Evolutionary conservation across 129 eudicot species (phyloP), one percentile per base, ranked within the genome.

Genomic region (Pseudognaphalium luteoalbum): DNA sequence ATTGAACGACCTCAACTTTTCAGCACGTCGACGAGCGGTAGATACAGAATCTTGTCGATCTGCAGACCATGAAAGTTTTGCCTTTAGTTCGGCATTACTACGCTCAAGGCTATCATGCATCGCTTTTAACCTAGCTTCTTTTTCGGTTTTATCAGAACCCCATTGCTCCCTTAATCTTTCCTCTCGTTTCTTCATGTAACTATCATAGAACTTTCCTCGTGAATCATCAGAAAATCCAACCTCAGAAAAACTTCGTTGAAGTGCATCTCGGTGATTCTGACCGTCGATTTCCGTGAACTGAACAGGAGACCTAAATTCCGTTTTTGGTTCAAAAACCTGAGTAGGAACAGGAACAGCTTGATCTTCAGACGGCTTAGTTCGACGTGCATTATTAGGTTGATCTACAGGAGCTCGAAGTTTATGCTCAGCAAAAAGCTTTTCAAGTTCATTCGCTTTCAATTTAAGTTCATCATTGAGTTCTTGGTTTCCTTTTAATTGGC

Each of bases 401-500:
- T 87, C 91, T 42, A 75, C 96, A 20, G 98, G 97, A 34, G 44
- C 89, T 81, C 99, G 91, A 70, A 91, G 90, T 71, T 95, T 95
- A 80, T 95, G 99, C 82, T 91, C 97, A 0, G 99, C 97, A 72
- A 86, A 95, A 65, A 95, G 94, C 84, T 87, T 95, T 80, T 95
- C 99, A 19, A 95, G 92, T 78, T 95, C 99, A 77, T 86, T 89
- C 60, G 96, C 99, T 88, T 95, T 95, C 82, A 89, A 7, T 81
- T 91, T 86, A 68, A 95, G 82, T 74, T 91, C 98, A 62, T 95
- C 97, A 71, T 95, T 91, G 28, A 86, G 90, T 56, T 88, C 99
- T 80, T 88, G 99, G 56, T 89, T 94, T 71, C 92, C 99, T 86
- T 91, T 95, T 2, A 88, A 39, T 72, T 84, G 96, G 68, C 92